Percentiles rank a stretch among this genome's conserved stretches.
These are phyloP conservation scores for Phytophthora brassicae DNA, from an alignment of 352 stramenopile genomes.

Conservation along the genomic window DNA sequence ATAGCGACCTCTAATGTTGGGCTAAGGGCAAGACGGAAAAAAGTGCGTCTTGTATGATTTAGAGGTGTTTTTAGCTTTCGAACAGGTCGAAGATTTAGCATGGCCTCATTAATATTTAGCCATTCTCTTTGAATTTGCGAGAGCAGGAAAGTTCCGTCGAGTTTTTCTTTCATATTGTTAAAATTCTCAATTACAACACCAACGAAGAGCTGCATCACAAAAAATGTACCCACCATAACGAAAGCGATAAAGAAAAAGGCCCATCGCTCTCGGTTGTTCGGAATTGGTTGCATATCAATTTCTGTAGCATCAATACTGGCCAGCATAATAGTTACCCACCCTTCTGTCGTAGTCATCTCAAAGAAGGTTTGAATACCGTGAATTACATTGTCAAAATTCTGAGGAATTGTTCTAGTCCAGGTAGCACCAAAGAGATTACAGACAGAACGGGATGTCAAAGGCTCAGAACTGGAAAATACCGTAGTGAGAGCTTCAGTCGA, in stretches of 20 bases:
- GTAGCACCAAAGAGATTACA: conserved; percentile 42
- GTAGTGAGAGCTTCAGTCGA: conserved; percentile 16
- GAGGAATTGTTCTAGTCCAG: conserved; percentile 55
- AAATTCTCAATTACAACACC: conserved; percentile 95
- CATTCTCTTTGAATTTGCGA: conserved; percentile 75
- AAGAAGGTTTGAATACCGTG: conserved; percentile 78
- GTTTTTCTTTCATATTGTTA: conserved; percentile 72
- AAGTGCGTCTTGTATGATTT: conserved; percentile 35
- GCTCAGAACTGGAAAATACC: conserved; percentile 6
- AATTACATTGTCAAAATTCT: conserved; percentile 84
- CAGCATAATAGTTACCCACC: conserved; percentile 90
- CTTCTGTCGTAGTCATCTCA: conserved; percentile 91
- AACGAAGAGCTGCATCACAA: conserved; percentile 93
- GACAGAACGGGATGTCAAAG: conserved; percentile 47
- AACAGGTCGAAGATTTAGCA: conserved; percentile 48
- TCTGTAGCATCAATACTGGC: conserved; percentile 83
- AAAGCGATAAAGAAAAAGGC: conserved; percentile 90
- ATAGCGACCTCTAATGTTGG: conserved; percentile 78
- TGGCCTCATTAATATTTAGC: conserved; percentile 61
- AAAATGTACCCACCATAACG: conserved; percentile 89
- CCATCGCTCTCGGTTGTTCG: conserved; percentile 71
- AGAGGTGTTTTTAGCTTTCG: conserved; percentile 47
- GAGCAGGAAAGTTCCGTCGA: conserved; percentile 68
- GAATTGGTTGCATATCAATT: conserved; percentile 90
- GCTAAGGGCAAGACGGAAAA: conserved; percentile 45